phyloP scores from a whole-genome alignment of 805 yeast genomes.

The Ogataea zsoltii region DNA sequence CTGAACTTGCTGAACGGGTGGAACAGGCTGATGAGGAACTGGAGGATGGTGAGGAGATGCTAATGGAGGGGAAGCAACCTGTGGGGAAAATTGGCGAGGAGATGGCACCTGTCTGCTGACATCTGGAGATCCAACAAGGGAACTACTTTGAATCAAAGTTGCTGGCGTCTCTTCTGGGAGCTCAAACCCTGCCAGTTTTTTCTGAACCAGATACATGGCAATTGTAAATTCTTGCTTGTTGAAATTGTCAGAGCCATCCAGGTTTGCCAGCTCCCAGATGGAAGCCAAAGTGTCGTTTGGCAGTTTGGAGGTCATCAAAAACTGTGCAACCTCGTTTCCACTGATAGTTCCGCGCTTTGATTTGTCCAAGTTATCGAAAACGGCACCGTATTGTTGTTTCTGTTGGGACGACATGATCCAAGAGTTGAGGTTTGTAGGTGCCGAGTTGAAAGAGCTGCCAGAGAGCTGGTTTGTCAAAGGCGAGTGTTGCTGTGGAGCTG shows the following conservation, averaged over 20 bases:
- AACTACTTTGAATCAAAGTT: conserved; percentile 41
- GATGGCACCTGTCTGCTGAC: conserved; percentile 13
- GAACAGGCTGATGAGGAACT: conserved; percentile 10
- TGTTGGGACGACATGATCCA: conserved; percentile 74
- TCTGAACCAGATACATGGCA: conserved; percentile 91
- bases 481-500: conserved; percentile 11
- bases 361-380: conserved; percentile 79
- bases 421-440: conserved; percentile 27
- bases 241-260: conserved; percentile 81
- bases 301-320: conserved; percentile 83
- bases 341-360: conserved; percentile 59
- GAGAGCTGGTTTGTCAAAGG: conserved; percentile 18
- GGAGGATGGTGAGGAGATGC: conserved; percentile 11
- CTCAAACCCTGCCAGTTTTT: conserved; percentile 69
- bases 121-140: conserved; percentile 11
- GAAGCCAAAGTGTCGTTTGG: conserved; percentile 82
- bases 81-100: conserved; percentile 16
- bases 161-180: conserved; percentile 81
- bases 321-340: conserved; percentile 82
- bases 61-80: conserved; percentile 14
- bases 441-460: conserved; percentile 11
- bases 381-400: conserved; percentile 73
- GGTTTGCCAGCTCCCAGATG: conserved; percentile 94
- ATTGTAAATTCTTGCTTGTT: conserved; percentile 82
- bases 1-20: too few relatives aligned